Evolutionary conservation across 1,139 yeast genomes (phyloP), one percentile per base, ranked within the genome.

Genomic region (Suhomyces anneliseae): DNA sequence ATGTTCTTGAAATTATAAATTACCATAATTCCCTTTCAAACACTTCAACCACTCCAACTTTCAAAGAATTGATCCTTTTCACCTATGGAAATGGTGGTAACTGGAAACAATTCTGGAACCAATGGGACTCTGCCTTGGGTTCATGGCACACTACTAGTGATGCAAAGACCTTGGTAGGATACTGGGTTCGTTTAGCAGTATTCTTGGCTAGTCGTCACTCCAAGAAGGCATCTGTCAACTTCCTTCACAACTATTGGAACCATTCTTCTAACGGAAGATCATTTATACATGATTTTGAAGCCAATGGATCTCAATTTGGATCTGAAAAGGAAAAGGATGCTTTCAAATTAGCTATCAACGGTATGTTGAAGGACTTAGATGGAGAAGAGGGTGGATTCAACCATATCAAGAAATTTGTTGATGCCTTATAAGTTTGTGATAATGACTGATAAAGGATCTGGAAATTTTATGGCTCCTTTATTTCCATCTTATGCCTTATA

Each of bases 31-130:
- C 49, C n/a, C 40, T 40, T 7, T 33, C 49, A 7, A 49, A 48
- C 2, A 45, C 50, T 14, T 38, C 48, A 14, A 55, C 54, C 12
- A 49, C 57, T 6, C 46, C 50, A 4, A 58, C 65, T 12, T 60
- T 65, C 43, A 60, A 64, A 39, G 79, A 74, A 49, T 57, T 70
- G 24, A 57, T 69, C 12, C 62, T 74, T 40, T 64, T 65, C 48
- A 65, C 72, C 1, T 72, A 67, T 47, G 80, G 79, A 1, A 72
- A 70, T 49, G 63, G 74, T 12, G 68, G 69, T 3, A 58, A 68
- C 34, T 74, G 78, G 78, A 49, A 51, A 2, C 55, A 58, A 38
- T 75, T 74, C 56, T 75, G 79, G 79, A 52, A 53, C n/a, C 63
- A 69, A 42, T 74, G 78, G 78, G 64, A 70, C 26, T 48, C 53